These are phyloP conservation scores for Delitschia confertaspora DNA, from an alignment of 495 filamentous ascomycete species.

Conservation along the genomic window DNA sequence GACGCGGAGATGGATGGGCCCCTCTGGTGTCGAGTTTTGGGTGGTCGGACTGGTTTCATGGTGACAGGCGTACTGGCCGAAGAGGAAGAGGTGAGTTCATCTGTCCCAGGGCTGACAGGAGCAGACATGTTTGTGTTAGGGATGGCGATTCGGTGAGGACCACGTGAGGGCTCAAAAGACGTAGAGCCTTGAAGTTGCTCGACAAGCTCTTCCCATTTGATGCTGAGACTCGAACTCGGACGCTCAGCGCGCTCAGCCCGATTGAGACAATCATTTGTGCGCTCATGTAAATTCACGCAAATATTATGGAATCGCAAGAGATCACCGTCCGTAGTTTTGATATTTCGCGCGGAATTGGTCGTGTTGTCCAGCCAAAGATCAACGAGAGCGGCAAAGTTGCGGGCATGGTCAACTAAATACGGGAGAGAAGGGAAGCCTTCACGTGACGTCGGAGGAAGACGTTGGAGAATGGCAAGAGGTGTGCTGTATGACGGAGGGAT, in stretches of 20 bases:
- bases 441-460: slow-evolving; percentile 68
- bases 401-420: slow-evolving; percentile 84
- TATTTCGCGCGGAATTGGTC: slow-evolving; percentile 39
- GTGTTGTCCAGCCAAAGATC: slow-evolving; percentile 72
- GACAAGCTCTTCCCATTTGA: slow-evolving; percentile 65
- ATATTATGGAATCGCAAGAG: slow-evolving; percentile 63
- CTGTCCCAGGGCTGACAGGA: slow-evolving; percentile 6
- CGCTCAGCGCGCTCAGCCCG: slow-evolving; percentile 64
- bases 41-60: slow-evolving; percentile 14
- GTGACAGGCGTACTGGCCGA: slow-evolving; percentile 22
- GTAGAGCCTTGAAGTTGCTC: slow-evolving; percentile 46
- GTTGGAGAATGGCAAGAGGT: slow-evolving; percentile 79
- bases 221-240: slow-evolving; percentile 48
- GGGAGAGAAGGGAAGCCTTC: slow-evolving; percentile 94
- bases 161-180: slow-evolving; percentile 15
- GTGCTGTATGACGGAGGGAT: slow-evolving; percentile 86
- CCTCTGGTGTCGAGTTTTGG: slow-evolving; percentile 10
- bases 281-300: slow-evolving; percentile 60
- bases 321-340: slow-evolving; percentile 50
- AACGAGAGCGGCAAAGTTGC: slow-evolving; percentile 80
- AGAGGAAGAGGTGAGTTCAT: slow-evolving; percentile 12
- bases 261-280: slow-evolving; percentile 62
- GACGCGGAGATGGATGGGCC: slow-evolving; percentile 18
- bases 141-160: not conserved
- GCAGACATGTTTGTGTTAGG: not conserved